Evolutionary conservation across 495 filamentous ascomycete species (phyloP).

Genomic region (Penicillium roqueforti): DNA sequence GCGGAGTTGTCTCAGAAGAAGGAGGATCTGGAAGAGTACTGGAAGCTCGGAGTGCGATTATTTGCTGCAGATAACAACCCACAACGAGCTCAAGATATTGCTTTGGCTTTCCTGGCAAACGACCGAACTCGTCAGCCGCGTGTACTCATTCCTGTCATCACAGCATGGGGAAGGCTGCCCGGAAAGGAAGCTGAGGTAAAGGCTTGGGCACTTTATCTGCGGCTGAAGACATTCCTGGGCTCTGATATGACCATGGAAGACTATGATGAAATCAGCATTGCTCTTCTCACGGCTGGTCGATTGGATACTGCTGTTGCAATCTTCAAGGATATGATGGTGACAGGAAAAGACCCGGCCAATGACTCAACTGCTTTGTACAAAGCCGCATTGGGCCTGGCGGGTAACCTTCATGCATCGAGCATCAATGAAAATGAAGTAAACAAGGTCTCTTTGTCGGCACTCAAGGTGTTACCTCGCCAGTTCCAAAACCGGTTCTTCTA

Average conservation of each 20-base stretch:
- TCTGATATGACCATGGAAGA: conserved; percentile 65
- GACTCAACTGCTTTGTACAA: conserved; percentile 49
- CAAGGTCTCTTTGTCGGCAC: conserved; percentile 46
- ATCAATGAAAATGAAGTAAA: conserved; percentile 46
- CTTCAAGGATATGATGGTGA: conserved; percentile 84
- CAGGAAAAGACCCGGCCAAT: conserved; percentile 45
- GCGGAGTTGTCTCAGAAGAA: conserved; percentile 48
- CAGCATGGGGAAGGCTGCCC: conserved; percentile 32
- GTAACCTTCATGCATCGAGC: conserved; percentile 45
- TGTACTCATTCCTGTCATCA: conserved; percentile 64
- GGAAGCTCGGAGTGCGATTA: conserved; percentile 66
- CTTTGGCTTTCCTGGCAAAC: conserved; percentile 52
- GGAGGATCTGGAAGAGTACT: conserved; percentile 53
- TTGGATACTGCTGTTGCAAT: conserved; percentile 63
- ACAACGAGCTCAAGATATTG: conserved; percentile 60
- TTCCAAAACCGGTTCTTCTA: conserved; percentile 77
- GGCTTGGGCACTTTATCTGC: conserved; percentile 65
- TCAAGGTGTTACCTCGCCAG: conserved; percentile 53
- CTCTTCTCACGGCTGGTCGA: conserved; percentile 55
- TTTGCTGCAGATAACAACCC: conserved; percentile 56
- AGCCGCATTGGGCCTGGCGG: conserved; percentile 39
- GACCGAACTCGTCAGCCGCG: conserved; percentile 49
- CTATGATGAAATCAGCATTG: conserved; percentile 64
- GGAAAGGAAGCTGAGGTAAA: conserved; percentile 44
- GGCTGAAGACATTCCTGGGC: conserved; percentile 55